A percentile compares a stretch with the other conserved stretches of the same genome.
These are phyloP conservation scores for Acer negundo DNA, from an alignment of 345 rosid genomes.

Conservation along the genomic window DNA sequence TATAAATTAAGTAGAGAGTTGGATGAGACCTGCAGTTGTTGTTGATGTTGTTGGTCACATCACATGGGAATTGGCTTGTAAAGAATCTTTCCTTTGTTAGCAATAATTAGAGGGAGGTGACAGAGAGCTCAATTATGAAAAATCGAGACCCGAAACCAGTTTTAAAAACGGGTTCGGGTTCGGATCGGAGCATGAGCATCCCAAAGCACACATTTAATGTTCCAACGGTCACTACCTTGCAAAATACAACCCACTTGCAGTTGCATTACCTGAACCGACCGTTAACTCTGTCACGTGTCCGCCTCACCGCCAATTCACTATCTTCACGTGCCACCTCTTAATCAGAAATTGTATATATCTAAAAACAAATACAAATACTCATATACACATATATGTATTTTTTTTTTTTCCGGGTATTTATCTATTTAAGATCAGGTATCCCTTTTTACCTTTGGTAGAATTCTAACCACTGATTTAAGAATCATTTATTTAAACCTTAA, in stretches of 20 bases:
- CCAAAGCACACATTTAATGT: slow-evolving; percentile 30
- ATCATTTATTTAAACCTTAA: no score
- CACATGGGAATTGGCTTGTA: not conserved
- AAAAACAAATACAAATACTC: no score
- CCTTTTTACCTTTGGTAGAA: no score
- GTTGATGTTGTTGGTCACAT: no score
- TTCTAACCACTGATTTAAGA: no score
- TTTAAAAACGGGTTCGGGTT: not conserved
- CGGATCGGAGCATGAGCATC: not conserved
- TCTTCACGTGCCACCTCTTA: slow-evolving; percentile 24
- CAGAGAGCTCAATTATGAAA: not conserved
- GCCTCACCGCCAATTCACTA: slow-evolving; percentile 30
- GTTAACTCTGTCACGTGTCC: slow-evolving; percentile 26
- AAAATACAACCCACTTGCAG: no score
- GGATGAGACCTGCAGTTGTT: no score
- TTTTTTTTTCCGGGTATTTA: no score
- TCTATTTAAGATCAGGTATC: no score
- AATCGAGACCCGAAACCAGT: not conserved
- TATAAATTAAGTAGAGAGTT: no score
- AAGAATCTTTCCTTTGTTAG: not conserved
- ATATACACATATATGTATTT: no score
- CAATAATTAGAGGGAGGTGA: slow-evolving; percentile 16
- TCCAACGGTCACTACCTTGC: slow-evolving; percentile 35
- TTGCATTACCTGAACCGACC: slow-evolving; percentile 31
- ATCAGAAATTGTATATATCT: not conserved